phyloP scores from a whole-genome alignment of 352 stramenopile genomes.

The Globisporangium sylvaticum region DNA sequence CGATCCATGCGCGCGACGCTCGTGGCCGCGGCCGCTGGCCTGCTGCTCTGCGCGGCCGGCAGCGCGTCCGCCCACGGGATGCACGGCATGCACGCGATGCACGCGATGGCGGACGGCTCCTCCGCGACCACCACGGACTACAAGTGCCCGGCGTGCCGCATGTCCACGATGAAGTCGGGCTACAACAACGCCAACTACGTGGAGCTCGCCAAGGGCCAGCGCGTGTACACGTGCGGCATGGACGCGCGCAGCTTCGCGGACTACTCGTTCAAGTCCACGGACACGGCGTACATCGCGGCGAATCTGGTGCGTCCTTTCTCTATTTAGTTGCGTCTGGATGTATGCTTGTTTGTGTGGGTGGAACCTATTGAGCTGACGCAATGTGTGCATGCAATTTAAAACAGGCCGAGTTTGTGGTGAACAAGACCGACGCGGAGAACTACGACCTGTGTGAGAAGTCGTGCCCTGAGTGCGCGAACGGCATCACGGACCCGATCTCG shows the following conservation, averaged over 20 bases:
- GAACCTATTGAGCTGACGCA: background rate
- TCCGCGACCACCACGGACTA: slow-evolving; percentile 38
- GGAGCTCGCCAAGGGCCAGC: slow-evolving; percentile 52
- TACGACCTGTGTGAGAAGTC: slow-evolving; percentile 30
- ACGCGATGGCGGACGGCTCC: slow-evolving; percentile 14
- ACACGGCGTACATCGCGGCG: slow-evolving; percentile 66
- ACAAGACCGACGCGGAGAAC: slow-evolving; percentile 38
- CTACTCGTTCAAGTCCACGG: slow-evolving; percentile 57
- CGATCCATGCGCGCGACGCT: slow-evolving; percentile 18
- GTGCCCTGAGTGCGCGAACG: slow-evolving; percentile 42
- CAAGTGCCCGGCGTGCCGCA: slow-evolving; percentile 71
- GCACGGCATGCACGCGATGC: slow-evolving; percentile 22
- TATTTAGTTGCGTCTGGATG: background rate
- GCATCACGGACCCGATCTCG: slow-evolving; percentile 59
- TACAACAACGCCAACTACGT: slow-evolving; percentile 72
- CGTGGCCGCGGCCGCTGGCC: background rate
- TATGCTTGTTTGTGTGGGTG: background rate
- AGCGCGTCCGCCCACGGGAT: slow-evolving; percentile 14
- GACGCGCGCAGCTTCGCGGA: slow-evolving; percentile 34
- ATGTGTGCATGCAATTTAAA: background rate
- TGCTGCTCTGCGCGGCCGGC: slow-evolving; percentile 18
- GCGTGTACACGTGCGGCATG: slow-evolving; percentile 79
- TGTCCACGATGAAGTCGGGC: slow-evolving; percentile 45
- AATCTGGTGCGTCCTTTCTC: slow-evolving; percentile 49
- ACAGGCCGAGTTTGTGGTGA: slow-evolving; percentile 44